Evolutionary conservation across 2,329 filamentous ascomycete species (phyloP).

Genomic region (Diaporthe amygdali): DNA sequence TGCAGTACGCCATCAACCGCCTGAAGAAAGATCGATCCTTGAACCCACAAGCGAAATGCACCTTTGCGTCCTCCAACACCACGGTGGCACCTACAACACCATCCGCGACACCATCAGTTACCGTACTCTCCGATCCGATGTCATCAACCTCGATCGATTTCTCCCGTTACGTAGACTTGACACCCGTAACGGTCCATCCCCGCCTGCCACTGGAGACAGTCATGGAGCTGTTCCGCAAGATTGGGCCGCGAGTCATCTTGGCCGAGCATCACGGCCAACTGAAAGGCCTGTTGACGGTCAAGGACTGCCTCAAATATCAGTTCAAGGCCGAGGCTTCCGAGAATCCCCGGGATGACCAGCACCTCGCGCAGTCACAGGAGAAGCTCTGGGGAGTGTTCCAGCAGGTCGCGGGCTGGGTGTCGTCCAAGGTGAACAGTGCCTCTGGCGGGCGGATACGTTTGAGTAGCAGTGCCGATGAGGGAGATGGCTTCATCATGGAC

Average conservation of each 20-base stretch:
- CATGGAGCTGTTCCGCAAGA: slow-evolving; percentile 98
- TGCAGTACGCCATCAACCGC: slow-evolving; percentile 87
- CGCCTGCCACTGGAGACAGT: slow-evolving; percentile 92
- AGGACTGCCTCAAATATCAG: slow-evolving; percentile 96
- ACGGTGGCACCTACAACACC: slow-evolving; percentile 29
- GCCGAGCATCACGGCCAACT: slow-evolving; percentile 89
- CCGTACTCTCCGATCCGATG: slow-evolving; percentile 38
- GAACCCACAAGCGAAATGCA: slow-evolving; percentile 73
- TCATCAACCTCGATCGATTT: slow-evolving; percentile 70
- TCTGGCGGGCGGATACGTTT: slow-evolving; percentile 65
- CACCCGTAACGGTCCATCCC: slow-evolving; percentile 89
- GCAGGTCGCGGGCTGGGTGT: slow-evolving; percentile 62
- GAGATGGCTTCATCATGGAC: slow-evolving; percentile 49
- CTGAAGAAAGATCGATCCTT: slow-evolving; percentile 73
- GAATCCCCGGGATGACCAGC: slow-evolving; percentile 66
- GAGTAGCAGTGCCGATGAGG: slow-evolving; percentile 43
- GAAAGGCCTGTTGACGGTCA: slow-evolving; percentile 88
- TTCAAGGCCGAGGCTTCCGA: slow-evolving; percentile 93
- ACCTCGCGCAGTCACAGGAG: slow-evolving; percentile 64
- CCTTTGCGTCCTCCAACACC: slow-evolving; percentile 62
- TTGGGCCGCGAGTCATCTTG: slow-evolving; percentile 90
- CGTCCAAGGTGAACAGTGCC: slow-evolving; percentile 55
- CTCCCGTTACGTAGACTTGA: slow-evolving; percentile 84
- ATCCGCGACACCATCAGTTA: slow-evolving; percentile 51
- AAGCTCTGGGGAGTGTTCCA: slow-evolving; percentile 66